Percentiles rank a stretch among this genome's conserved stretches.
Conservation (phyloP, 108 stramenopile species). For the Nannochloropsis gaditana region DNA sequence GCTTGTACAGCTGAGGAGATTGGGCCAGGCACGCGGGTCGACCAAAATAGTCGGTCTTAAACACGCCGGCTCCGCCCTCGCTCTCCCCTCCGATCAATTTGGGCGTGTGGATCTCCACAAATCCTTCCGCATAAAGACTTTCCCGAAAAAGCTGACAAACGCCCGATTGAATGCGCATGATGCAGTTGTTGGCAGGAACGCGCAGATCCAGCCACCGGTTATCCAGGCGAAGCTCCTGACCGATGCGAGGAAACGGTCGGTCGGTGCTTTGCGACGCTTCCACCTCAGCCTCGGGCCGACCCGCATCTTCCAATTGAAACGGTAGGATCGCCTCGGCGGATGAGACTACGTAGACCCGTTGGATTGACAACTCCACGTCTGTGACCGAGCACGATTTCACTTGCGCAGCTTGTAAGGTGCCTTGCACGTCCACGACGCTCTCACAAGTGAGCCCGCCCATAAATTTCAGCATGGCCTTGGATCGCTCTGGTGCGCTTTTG, state of each 20-base stretch:
- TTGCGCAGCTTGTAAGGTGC: constrained; percentile 62
- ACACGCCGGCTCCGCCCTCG: constrained; percentile 90
- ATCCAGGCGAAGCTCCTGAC: constrained; percentile 76
- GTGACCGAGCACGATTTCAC: constrained; percentile 54
- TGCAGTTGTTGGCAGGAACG: constrained; percentile 90
- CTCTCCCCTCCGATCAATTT: constrained; percentile 91
- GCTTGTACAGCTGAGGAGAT: constrained; percentile 95
- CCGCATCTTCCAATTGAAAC: constrained; percentile 89
- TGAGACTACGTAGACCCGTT: constrained; percentile 73
- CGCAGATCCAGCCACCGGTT: constrained; percentile 86
- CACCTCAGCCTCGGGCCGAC: constrained; percentile 76
- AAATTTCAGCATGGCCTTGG: constrained; percentile 77
- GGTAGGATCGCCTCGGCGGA: constrained; percentile 75
- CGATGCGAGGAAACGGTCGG: constrained; percentile 82
- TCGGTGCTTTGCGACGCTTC: constrained; percentile 84
- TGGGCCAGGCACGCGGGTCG: constrained; percentile 87
- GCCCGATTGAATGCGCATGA: constrained; percentile 80
- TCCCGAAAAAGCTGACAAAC: constrained; percentile 73
- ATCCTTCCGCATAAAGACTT: constrained; percentile 77
- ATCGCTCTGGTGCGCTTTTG: constrained; percentile 71
- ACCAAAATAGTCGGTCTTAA: constrained; percentile 94
- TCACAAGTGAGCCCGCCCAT: constrained; percentile 78
- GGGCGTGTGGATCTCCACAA: constrained; percentile 89
- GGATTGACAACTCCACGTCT: constrained; percentile 71
- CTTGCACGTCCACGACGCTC: constrained; percentile 83